These are phyloP conservation scores for Ophiocordyceps camponoti-floridani DNA, from an alignment of 2,329 filamentous ascomycete genomes.

Conservation along the genomic window DNA sequence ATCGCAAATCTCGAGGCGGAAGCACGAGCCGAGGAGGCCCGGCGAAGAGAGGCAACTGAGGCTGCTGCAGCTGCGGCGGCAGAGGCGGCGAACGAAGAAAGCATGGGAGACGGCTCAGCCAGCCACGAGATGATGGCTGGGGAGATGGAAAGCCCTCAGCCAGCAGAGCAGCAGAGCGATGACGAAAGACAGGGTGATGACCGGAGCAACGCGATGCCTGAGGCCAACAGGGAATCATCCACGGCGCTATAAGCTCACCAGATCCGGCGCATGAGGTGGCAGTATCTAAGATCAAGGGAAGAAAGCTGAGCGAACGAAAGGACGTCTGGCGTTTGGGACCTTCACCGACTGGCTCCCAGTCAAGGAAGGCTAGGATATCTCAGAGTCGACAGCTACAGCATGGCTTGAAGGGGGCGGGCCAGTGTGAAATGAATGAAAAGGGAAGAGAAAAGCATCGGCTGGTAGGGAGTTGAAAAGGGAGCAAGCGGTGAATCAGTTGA, in stretches of 20 bases:
- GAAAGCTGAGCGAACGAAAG: not conserved
- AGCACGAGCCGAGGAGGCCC: slow-evolving; percentile 22
- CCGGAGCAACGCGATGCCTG: slow-evolving; percentile 4
- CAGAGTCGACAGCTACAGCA: too few relatives aligned
- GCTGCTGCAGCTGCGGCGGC: slow-evolving; percentile 4
- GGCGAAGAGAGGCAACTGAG: slow-evolving; percentile 19
- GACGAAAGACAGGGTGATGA: slow-evolving; percentile 2
- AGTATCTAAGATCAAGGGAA: not conserved
- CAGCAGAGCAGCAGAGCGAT: slow-evolving; percentile 1
- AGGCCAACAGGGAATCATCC: slow-evolving; percentile 7
- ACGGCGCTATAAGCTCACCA: slow-evolving; percentile 4
- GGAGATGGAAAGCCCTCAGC: not conserved
- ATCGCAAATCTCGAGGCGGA: slow-evolving; percentile 40
- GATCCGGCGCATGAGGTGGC: not conserved
- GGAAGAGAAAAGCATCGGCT: too few relatives aligned
- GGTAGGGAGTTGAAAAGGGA: too few relatives aligned
- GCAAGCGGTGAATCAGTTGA: too few relatives aligned
- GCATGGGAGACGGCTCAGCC: slow-evolving; percentile 10
- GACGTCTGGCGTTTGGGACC: not conserved
- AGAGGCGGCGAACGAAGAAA: slow-evolving; percentile 8
- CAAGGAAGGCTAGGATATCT: too few relatives aligned
- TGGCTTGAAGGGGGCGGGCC: too few relatives aligned
- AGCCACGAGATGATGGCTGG: not conserved
- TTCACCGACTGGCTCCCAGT: too few relatives aligned
- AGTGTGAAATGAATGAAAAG: too few relatives aligned